These are phyloP conservation scores for Gossypium lobatum DNA, from an alignment of 441 rosid species.

Conservation along the genomic window DNA sequence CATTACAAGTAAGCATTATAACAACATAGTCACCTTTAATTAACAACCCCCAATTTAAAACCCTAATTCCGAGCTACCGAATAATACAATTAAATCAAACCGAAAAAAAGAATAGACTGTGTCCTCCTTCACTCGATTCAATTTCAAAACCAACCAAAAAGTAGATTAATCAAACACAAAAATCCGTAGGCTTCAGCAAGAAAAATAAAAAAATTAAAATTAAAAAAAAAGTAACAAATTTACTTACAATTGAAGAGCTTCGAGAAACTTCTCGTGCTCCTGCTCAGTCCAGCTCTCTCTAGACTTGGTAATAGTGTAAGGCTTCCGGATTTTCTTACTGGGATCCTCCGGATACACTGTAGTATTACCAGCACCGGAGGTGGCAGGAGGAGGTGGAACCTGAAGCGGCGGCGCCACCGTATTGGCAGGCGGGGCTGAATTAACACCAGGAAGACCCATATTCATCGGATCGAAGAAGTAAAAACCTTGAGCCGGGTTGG, in stretches of 20 bases:
- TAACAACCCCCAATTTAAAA: neutral
- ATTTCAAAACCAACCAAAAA: neutral
- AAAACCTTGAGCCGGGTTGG: slow-evolving; percentile 34
- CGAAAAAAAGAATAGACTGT: neutral
- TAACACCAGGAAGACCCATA: slow-evolving; percentile 27
- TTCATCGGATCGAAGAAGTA: slow-evolving; percentile 40
- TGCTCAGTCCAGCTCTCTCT: slow-evolving; percentile 98
- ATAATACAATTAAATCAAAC: neutral
- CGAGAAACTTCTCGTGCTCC: slow-evolving; percentile 92
- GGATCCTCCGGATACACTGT: slow-evolving; percentile 43
- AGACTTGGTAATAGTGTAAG: slow-evolving; percentile 86
- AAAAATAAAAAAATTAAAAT: neutral
- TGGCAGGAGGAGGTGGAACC: neutral
- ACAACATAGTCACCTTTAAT: neutral
- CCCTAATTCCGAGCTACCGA: neutral
- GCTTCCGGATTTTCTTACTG: slow-evolving; percentile 80
- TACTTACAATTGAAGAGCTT: slow-evolving; percentile 87
- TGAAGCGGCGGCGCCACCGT: slow-evolving; percentile 10
- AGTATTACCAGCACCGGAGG: slow-evolving; percentile 12
- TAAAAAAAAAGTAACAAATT: neutral
- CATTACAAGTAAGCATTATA: neutral
- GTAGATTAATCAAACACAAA: neutral
- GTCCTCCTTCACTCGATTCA: neutral
- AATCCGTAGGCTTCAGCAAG: neutral
- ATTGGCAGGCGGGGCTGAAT: slow-evolving; percentile 19